phyloP scores from a whole-genome alignment of 352 stramenopile genomes.

The Globisporangium okanoganense region DNA sequence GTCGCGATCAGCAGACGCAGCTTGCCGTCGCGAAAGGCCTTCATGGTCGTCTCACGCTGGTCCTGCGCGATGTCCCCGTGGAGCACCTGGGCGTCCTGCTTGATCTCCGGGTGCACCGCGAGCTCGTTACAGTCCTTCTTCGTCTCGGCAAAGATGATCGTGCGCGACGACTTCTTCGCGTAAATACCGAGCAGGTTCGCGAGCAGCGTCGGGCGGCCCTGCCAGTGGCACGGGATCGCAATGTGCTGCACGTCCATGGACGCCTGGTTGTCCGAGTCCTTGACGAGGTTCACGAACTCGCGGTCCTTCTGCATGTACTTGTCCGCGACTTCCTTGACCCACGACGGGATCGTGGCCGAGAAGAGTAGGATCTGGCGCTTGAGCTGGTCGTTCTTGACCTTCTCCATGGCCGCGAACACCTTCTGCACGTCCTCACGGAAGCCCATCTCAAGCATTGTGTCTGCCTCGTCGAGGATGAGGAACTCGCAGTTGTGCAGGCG shows the following conservation, averaged over 20 bases:
- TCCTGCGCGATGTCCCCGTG: slow-evolving; percentile 97
- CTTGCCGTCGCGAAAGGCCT: slow-evolving; percentile 94
- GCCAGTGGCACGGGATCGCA: slow-evolving; percentile 91
- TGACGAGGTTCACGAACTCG: slow-evolving; percentile 91
- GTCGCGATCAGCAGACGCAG: slow-evolving; percentile 96
- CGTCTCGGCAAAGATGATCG: slow-evolving; percentile 94
- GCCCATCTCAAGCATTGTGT: slow-evolving; percentile 96
- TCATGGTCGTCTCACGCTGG: slow-evolving; percentile 97
- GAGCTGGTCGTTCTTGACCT: slow-evolving; percentile 51
- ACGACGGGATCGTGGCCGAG: slow-evolving; percentile 92
- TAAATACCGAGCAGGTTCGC: slow-evolving; percentile 80
- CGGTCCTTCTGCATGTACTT: slow-evolving; percentile 90
- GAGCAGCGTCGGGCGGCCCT: slow-evolving; percentile 71
- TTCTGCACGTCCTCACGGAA: slow-evolving; percentile 95
- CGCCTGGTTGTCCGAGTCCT: slow-evolving; percentile 85
- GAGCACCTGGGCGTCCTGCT: slow-evolving; percentile 87
- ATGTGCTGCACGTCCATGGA: slow-evolving; percentile 92
- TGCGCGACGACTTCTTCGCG: slow-evolving; percentile 84
- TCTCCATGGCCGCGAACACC: slow-evolving; percentile 83
- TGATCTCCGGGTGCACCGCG: slow-evolving; percentile 84
- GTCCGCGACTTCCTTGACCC: slow-evolving; percentile 89
- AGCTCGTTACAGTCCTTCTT: slow-evolving; percentile 96
- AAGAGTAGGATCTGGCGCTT: slow-evolving; percentile 89
- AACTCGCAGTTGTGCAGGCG: slow-evolving; percentile 87
- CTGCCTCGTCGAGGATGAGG: slow-evolving; percentile 93